phyloP scores from a whole-genome alignment of 164 flowering plant genomes.

The Aristolochia californica region DNA sequence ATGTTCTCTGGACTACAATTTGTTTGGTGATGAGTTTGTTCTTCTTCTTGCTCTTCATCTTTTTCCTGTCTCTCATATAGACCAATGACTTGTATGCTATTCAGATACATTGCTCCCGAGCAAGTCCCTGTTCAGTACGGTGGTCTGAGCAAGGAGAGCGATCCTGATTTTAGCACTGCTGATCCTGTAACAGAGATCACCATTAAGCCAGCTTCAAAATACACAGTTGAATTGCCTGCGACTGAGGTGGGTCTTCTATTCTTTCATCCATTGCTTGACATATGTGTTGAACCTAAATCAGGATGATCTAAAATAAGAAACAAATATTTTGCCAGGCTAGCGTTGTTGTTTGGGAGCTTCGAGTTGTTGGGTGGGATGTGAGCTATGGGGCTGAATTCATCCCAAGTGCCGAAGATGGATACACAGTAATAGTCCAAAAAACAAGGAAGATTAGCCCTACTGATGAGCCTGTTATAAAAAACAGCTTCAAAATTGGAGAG shows the following conservation, averaged over 20 bases:
- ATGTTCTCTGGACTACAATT: too few relatives aligned
- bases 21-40: neutral
- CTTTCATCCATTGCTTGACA: neutral
- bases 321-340: conserved; percentile 26
- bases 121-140: conserved; percentile 78
- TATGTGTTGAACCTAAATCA: neutral
- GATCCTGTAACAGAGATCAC: conserved; percentile 58
- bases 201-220: conserved; percentile 62
- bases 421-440: conserved; percentile 66
- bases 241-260: conserved; percentile 41
- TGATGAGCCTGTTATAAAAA: conserved; percentile 48
- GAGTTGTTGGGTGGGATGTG: conserved; percentile 83
- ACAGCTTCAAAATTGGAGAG: conserved; percentile 60
- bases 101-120: conserved; percentile 83
- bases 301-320: neutral
- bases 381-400: conserved; percentile 67
- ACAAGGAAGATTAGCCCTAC: conserved; percentile 39
- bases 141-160: conserved; percentile 59
- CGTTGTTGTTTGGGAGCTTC: conserved; percentile 55
- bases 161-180: conserved; percentile 47
- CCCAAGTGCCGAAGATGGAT: conserved; percentile 52
- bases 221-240: conserved; percentile 55
- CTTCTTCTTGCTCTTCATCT: too few relatives aligned
- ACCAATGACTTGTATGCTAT: neutral
- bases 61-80: neutral